Evolutionary conservation across 164 flowering plant genomes (phyloP).

Genomic region (Aristolochia fimbriata): DNA sequence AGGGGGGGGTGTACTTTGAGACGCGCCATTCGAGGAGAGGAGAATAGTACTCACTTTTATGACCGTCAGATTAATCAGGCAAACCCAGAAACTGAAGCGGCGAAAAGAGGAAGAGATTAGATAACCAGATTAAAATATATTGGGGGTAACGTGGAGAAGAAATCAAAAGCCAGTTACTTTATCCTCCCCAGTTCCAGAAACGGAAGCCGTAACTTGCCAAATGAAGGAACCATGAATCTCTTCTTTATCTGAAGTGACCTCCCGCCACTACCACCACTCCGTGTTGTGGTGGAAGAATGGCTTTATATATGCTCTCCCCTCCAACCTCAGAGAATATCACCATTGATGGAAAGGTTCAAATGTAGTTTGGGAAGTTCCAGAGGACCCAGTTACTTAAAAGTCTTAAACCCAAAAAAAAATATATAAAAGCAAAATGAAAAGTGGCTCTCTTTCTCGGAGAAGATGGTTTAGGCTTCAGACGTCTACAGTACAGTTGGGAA

Average conservation of each 20-base stretch:
- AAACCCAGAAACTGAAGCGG: too few relatives aligned
- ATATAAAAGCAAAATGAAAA: too few relatives aligned
- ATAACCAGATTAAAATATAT: not conserved
- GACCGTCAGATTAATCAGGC: too few relatives aligned
- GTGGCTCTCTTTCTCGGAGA: conserved; percentile 1
- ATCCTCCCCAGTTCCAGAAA: conserved; percentile 10
- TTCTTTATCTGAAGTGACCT: conserved; percentile 31
- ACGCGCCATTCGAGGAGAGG: too few relatives aligned
- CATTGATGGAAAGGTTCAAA: conserved; percentile 7
- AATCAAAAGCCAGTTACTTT: not conserved
- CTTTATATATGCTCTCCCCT: conserved; percentile 34
- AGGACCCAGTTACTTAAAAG: conserved; percentile 9
- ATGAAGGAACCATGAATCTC: conserved; percentile 12
- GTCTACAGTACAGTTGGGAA: too few relatives aligned
- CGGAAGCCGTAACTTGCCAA: conserved; percentile 10
- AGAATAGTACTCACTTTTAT: too few relatives aligned
- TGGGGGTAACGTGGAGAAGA: not conserved
- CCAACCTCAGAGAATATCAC: conserved; percentile 10
- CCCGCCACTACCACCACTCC: conserved; percentile 11
- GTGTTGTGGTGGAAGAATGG: conserved; percentile 28
- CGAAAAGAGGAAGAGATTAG: too few relatives aligned
- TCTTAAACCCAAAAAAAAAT: conserved; percentile 4
- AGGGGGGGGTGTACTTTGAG: too few relatives aligned
- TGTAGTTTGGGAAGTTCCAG: conserved; percentile 15
- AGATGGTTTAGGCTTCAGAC: conserved; percentile 11